Evolutionary conservation across 2,329 filamentous ascomycete genomes (phyloP).

Genomic region (Exophiala dermatitidis): DNA sequence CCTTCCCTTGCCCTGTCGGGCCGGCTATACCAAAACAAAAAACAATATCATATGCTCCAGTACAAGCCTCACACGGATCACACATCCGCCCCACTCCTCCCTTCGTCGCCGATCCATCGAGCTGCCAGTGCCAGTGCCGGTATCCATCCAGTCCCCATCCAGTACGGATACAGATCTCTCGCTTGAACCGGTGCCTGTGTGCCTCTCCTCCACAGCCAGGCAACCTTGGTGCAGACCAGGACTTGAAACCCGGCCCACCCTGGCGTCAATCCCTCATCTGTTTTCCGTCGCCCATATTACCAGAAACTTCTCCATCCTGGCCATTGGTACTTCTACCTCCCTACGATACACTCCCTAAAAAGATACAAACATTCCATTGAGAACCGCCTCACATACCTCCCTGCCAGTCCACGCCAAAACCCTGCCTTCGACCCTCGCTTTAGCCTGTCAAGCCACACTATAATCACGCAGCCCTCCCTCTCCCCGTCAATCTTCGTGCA

Average conservation of each 20-base stretch:
- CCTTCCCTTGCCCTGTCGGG: neutral
- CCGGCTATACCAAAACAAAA: neutral
- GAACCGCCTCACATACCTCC: neutral
- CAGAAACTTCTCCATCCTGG: slow-evolving; percentile 5
- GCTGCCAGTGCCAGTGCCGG: neutral
- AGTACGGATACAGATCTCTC: slow-evolving; percentile 5
- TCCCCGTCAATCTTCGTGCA: too few species aligned
- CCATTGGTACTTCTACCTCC: slow-evolving; percentile 2
- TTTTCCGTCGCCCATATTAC: slow-evolving; percentile 1
- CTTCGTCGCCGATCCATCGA: neutral
- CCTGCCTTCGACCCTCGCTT: neutral
- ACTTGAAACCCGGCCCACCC: slow-evolving; percentile 1
- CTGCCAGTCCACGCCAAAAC: neutral
- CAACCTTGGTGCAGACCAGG: neutral
- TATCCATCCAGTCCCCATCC: neutral
- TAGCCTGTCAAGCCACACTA: neutral
- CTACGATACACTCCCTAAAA: neutral
- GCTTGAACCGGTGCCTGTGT: neutral
- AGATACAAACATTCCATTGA: slow-evolving; percentile 1
- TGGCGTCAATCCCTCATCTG: slow-evolving; percentile 1
- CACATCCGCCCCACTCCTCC: neutral
- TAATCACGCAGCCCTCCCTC: too few species aligned
- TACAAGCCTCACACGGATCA: neutral
- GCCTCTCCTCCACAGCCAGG: neutral
- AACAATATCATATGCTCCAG: neutral